These are phyloP conservation scores for Stemphylium lycopersici DNA, from an alignment of 2,329 filamentous ascomycete genomes.

Conservation along the genomic window DNA sequence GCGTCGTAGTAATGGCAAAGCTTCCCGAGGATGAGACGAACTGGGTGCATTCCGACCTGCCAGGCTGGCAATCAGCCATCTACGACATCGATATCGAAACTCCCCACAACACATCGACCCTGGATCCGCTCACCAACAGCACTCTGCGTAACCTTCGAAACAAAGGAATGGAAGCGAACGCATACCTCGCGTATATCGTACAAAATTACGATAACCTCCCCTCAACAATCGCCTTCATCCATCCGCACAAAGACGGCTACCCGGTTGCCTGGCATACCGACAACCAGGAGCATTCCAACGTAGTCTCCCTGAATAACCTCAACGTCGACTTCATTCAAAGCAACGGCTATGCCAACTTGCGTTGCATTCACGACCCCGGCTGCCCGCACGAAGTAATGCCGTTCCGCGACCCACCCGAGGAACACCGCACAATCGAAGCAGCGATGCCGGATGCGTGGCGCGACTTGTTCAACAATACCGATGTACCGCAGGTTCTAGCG, in stretches of 20 bases:
- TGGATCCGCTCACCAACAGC: conserved; percentile 24
- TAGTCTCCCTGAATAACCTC: conserved; percentile 22
- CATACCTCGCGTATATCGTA: conserved; percentile 35
- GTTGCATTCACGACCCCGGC: conserved; percentile 47
- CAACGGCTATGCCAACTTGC: conserved; percentile 51
- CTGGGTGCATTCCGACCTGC: conserved; percentile 27
- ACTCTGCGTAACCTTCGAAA: conserved; percentile 24
- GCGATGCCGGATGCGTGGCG: conserved; percentile 27
- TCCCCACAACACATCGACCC: conserved; percentile 18
- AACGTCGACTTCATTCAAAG: conserved; percentile 48
- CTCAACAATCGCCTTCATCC: conserved; percentile 27
- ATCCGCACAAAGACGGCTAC: conserved; percentile 23
- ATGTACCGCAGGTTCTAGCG: conserved; percentile 43
- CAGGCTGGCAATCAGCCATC: conserved; percentile 53
- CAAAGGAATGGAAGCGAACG: conserved; percentile 32
- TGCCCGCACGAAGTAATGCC: conserved; percentile 51
- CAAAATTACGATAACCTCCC: conserved; percentile 31
- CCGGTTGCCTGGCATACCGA: conserved; percentile 12
- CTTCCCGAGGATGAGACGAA: conserved; percentile 24
- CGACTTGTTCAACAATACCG: conserved; percentile 17
- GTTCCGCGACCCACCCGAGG: conserved; percentile 30
- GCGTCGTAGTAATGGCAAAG: conserved; percentile 28
- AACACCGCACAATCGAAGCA: conserved; percentile 15
- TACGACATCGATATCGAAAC: conserved; percentile 32
- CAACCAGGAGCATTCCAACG: conserved; percentile 19